Evolutionary conservation across 805 yeast genomes (phyloP), one percentile per base, ranked within the genome.

Genomic region (Candida pseudofarinosa): DNA sequence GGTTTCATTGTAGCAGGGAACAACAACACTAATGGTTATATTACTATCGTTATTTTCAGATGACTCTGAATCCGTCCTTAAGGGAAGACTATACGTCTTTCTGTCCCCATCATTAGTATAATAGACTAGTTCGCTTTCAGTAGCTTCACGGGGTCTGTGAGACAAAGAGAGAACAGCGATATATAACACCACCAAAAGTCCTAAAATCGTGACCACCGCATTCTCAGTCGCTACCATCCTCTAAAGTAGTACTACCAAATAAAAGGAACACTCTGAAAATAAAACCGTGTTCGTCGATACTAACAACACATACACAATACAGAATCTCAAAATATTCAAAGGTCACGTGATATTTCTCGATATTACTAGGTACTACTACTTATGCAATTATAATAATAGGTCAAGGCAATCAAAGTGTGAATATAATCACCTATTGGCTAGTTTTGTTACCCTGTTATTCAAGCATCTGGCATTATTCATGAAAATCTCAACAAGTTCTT

Each of bases 1-100:
- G 1, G 84, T 81, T 62, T 93, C 99, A 58, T 93, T 93, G 57
- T 77, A 93, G 59, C 97, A 88, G n/a, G 99, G 99, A 4, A 93
- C 79, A 4, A 93, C 89, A 19, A 93, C 83, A 19, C 93, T 80
- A 35, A 91, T 54, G 26, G 76, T 75, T 18, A 85, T 71, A 2
- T 60, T 69, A 31, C 68, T 71, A 39, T 53, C 54, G 14, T 42
- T 45, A 30, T 37, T 45, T 23, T 19, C 30, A 13, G 48, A 10
- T 44, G 45, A 7, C 48, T 52, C 35, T 10, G 59, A 51, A 49
- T 42, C 54, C 55, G 64, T 55, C 50, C 66, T 50, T 17, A 59
- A 44, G 49, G 77, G 65, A 50, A 64, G 53, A 20, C 59, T 59
- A 54, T 63, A 65, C 44, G 52, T 17, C 37, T 53, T 20, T 38